Percentiles rank a stretch among this genome's conserved stretches.
phyloP scores from a whole-genome alignment of 768 basidiomycete species.

The Hirschioporus abietinus region DNA sequence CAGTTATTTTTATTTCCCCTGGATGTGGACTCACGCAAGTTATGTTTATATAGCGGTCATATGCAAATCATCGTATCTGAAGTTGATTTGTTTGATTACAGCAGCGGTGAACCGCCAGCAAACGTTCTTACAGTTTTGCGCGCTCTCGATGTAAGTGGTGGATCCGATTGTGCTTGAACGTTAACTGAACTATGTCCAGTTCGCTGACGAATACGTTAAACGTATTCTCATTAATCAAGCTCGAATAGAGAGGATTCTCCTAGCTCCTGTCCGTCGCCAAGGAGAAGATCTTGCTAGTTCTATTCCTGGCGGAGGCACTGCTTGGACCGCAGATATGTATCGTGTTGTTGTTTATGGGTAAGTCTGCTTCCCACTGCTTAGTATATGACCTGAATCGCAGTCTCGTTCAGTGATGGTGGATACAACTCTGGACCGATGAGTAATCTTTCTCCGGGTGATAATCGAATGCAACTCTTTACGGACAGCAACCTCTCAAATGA shows the following conservation, averaged over 20 bases:
- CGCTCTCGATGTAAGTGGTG: conserved; percentile 63
- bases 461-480: conserved; percentile 16
- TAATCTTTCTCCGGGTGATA: conserved; percentile 26
- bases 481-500: conserved; percentile 43
- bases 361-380: conserved; percentile 20
- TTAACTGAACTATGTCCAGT: conserved; percentile 36
- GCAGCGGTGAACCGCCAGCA: conserved; percentile 60
- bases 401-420: conserved; percentile 57
- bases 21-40: not conserved
- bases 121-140: conserved; percentile 71
- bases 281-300: conserved; percentile 49
- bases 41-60: conserved; percentile 30
- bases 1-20: conserved; percentile 3
- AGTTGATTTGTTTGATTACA: conserved; percentile 79
- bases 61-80: conserved; percentile 56
- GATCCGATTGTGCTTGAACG: not conserved
- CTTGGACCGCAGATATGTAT: conserved; percentile 61
- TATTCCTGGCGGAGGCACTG: conserved; percentile 45
- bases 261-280: conserved; percentile 58
- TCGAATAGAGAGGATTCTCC: conserved; percentile 64
- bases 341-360: conserved; percentile 61
- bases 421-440: conserved; percentile 41
- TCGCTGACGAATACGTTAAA: conserved; percentile 66
- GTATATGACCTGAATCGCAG: not conserved
- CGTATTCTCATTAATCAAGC: conserved; percentile 76